Base-by-base conservation (phyloP, 2,329 filamentous ascomycete genomes). In the Colletotrichum higginsianum region DNA sequence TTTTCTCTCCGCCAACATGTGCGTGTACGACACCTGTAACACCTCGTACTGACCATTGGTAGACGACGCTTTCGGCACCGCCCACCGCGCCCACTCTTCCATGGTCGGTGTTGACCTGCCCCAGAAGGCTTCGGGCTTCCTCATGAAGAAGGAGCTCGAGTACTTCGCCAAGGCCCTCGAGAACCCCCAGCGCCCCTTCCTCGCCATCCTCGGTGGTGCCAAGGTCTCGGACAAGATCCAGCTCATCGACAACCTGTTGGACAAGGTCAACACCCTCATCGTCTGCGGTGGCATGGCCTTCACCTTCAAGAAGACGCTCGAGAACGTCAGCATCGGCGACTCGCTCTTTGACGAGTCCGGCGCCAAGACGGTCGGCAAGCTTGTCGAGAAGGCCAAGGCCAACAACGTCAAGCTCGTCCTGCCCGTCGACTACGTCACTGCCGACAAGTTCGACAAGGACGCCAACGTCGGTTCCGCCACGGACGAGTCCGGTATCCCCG, bases 181-280 rank as follows among this genome's bases (percentile, higher is more conserved):
- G 88, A 91, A 89, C 78, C 96, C 96, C 74, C 89, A 97, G 87
- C 92, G 96, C 68, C 96, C 96, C 73, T 99, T 99, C 93, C 92
- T 99, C 66, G 97, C 96, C 82, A 99, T 99, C 82, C 93, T 99
- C 65, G 96, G 96, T 78, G 96, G 96, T 77, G 95, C 96, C 83
- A 99, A 99, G 90, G 95, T 99, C 77, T 97, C 94, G 55, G 96
- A 99, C 90, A 99, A 99, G 92, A 99, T 99, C 84, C 94, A 98
- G 88, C 90, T 99, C 78, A 98, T 99, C 82, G 95, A 99, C 87
- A 99, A 99, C 89, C 89, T 99, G 76, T 92, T 99, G 77, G 94
- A 95, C 85, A 98, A 99, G 90, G 95, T 99, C 84, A 90, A 99
- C 90, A 96, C 92, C 83, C 90, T 99, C 76, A 93, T 99, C 85